Conservation (phyloP, 176 grass and related monocot genomes). For the Phoenix roebelenii region DNA sequence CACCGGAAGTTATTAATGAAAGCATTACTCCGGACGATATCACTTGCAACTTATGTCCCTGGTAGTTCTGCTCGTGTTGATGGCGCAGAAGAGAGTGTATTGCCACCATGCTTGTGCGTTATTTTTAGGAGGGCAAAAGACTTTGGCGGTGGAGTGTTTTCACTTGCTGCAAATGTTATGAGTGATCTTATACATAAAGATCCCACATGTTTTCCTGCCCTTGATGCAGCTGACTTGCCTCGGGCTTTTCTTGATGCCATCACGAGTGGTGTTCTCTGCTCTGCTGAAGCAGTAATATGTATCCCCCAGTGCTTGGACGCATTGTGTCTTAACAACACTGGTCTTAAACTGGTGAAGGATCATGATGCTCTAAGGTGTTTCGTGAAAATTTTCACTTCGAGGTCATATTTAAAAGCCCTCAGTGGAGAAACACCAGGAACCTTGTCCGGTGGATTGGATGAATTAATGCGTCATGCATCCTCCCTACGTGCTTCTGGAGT, state of each 20-base stretch:
- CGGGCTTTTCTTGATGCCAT: constrained; percentile 65
- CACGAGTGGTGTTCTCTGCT: constrained; percentile 43
- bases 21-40: constrained; percentile 59
- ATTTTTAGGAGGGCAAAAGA: constrained; percentile 74
- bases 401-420: constrained; percentile 58
- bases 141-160: constrained; percentile 76
- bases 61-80: constrained; percentile 59
- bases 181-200: constrained; percentile 93
- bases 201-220: constrained; percentile 57
- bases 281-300: constrained; percentile 57
- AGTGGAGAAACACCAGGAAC: constrained; percentile 40
- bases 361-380: constrained; percentile 53
- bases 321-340: constrained; percentile 55
- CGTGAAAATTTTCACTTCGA: constrained; percentile 71
- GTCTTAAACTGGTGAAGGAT: constrained; percentile 70
- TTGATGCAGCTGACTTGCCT: constrained; percentile 68
- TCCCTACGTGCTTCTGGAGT: constrained; percentile 55
- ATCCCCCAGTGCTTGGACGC: constrained; percentile 78
- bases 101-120: constrained; percentile 60
- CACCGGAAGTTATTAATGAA: constrained; percentile 66
- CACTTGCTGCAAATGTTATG: constrained; percentile 68
- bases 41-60: constrained; percentile 66
- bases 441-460: constrained; percentile 72
- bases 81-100: constrained; percentile 63
- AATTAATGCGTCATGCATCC: constrained; percentile 61